Percentiles rank a stretch among this genome's conserved stretches.
Conservation (phyloP, 768 basidiomycete genomes). For the Tricholoma bakamatsutake region DNA sequence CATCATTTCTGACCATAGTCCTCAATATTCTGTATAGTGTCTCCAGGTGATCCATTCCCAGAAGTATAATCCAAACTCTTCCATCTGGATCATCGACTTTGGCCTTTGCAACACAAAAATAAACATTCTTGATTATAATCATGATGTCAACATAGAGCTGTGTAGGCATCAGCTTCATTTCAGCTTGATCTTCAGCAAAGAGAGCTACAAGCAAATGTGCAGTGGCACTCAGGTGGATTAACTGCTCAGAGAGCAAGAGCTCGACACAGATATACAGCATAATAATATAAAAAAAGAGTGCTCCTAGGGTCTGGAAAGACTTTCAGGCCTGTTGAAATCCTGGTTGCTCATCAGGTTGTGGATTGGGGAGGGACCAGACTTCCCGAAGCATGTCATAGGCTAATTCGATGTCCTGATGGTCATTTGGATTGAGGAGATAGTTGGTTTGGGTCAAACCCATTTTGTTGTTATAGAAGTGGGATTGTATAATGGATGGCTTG, state of each 20-base stretch:
- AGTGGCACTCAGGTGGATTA: too few species aligned
- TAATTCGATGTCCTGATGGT: slow-evolving; percentile 27
- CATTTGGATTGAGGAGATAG: slow-evolving; percentile 21
- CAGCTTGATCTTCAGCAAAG: not conserved
- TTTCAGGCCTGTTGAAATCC: slow-evolving; percentile 12
- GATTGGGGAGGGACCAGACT: slow-evolving; percentile 19
- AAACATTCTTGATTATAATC: slow-evolving; percentile 33
- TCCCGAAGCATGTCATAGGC: slow-evolving; percentile 19
- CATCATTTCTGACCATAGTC: slow-evolving; percentile 20
- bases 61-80: too few species aligned
- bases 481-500: too few species aligned
- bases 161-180: not conserved
- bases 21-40: slow-evolving; percentile 23
- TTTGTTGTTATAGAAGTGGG: slow-evolving; percentile 6
- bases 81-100: too few species aligned
- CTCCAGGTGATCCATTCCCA: slow-evolving; percentile 32
- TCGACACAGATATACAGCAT: too few species aligned
- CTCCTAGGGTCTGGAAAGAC: slow-evolving; percentile 18
- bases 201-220: slow-evolving; percentile 19
- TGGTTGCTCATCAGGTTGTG: slow-evolving; percentile 10
- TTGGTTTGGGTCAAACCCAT: slow-evolving; percentile 16
- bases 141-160: slow-evolving; percentile 26
- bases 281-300: slow-evolving; percentile 21
- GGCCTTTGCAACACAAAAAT: slow-evolving; percentile 26
- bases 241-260: too few species aligned